These are phyloP conservation scores for Leucocoprinus birnbaumii DNA, from an alignment of 768 basidiomycete species.

Conservation along the genomic window DNA sequence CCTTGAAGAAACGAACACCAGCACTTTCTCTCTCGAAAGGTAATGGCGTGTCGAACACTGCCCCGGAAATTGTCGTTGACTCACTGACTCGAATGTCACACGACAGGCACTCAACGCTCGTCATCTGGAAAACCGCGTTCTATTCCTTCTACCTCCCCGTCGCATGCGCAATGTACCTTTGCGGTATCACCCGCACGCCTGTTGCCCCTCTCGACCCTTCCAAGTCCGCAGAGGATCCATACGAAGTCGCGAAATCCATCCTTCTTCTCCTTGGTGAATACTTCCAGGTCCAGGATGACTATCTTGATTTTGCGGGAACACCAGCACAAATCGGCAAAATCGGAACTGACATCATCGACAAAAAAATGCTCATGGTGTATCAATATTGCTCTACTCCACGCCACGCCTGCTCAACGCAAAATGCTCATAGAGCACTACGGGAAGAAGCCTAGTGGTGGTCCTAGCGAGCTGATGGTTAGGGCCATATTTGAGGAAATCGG, in stretches of 20 bases:
- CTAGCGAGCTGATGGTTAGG: constrained; percentile 40
- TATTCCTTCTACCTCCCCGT: constrained; percentile 99
- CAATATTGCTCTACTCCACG: constrained; percentile 74
- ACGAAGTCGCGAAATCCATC: constrained; percentile 74
- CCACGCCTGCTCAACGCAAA: constrained; percentile 49
- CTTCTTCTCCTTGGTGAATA: constrained; percentile 94
- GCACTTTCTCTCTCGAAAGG: constrained; percentile 86
- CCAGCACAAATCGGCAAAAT: constrained; percentile 95
- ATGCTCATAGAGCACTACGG: constrained; percentile 57
- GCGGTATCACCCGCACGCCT: constrained; percentile 48
- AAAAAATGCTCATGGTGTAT: constrained; percentile 98
- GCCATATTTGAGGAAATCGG: constrained; percentile 69
- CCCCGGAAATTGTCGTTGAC: not conserved
- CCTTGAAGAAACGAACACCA: constrained; percentile 88
- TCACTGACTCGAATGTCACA: not conserved
- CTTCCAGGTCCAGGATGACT: constrained; percentile 99
- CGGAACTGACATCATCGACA: constrained; percentile 97
- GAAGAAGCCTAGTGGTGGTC: constrained; percentile 51
- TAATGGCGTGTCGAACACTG: constrained; percentile 26
- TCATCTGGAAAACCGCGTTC: constrained; percentile 95
- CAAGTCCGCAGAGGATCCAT: constrained; percentile 27
- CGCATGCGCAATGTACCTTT: constrained; percentile 87
- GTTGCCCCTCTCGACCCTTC: constrained; percentile 26
- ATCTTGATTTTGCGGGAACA: constrained; percentile 87
- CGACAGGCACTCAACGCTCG: constrained; percentile 82